A percentile compares a stretch with the other conserved stretches of the same genome.
These are phyloP conservation scores for Tulasnella sp. DNA, from an alignment of 768 basidiomycete genomes.

Conservation along the genomic window DNA sequence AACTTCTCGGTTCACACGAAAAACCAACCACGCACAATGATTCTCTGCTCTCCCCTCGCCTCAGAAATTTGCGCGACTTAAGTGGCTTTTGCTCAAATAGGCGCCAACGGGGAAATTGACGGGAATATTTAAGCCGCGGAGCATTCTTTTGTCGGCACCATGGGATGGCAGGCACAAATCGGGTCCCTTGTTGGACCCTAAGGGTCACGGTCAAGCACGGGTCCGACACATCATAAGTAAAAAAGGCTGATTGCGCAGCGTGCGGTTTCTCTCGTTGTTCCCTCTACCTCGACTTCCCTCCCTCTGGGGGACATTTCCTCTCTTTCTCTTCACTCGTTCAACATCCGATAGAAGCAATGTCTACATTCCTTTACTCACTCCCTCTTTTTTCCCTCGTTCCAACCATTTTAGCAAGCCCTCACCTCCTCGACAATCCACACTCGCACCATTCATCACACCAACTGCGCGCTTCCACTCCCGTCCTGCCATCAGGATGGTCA, in stretches of 20 bases:
- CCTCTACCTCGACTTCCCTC: not conserved
- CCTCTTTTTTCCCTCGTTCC: not conserved
- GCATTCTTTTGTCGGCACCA: no score
- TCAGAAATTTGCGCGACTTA: no score
- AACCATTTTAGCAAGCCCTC: not conserved
- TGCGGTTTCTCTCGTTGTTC: not conserved
- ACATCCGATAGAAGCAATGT: not conserved
- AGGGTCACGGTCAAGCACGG: not conserved
- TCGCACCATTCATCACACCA: not conserved
- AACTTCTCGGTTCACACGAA: no score
- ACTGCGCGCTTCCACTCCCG: not conserved
- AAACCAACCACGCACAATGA: no score
- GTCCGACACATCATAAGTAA: not conserved
- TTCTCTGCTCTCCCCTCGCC: no score
- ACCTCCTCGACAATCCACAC: not conserved
- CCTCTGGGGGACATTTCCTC: not conserved
- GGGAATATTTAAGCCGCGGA: no score
- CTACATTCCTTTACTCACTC: not conserved
- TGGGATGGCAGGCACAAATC: no score
- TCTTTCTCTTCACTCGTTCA: not conserved
- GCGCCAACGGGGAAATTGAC: no score
- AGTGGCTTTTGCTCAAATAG: no score
- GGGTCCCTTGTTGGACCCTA: no score
- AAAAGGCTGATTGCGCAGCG: not conserved
- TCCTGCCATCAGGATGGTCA: conserved; percentile 28